A percentile compares a stretch with the other conserved stretches of the same genome.
Evolutionary conservation across 1,139 yeast genomes (phyloP).

Genomic region (Chernovozyma sophiae-reginae): DNA sequence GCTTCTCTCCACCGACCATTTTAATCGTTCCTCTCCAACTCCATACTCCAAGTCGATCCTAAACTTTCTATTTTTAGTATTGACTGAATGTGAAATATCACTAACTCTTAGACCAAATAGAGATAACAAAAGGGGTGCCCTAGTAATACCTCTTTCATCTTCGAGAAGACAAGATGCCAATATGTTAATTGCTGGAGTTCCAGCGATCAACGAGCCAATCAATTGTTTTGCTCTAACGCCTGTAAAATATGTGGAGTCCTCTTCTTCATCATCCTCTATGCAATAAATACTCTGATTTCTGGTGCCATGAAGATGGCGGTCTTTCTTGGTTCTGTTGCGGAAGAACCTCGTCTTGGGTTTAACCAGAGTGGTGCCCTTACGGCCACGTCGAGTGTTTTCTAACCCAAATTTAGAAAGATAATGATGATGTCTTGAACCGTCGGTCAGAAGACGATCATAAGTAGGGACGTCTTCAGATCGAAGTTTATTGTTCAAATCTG

Average conservation of each 20-base stretch:
- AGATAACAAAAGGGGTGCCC: conserved; percentile 79
- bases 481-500: background rate
- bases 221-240: conserved; percentile 59
- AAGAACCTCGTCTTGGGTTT: conserved; percentile 3
- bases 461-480: background rate
- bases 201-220: conserved; percentile 61
- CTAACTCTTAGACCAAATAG: conserved; percentile 64
- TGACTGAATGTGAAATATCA: conserved; percentile 42
- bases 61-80: conserved; percentile 51
- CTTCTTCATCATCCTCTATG: conserved; percentile 13
- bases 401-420: background rate
- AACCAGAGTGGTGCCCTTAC: background rate
- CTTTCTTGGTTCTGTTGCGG: background rate
- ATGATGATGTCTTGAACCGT: background rate
- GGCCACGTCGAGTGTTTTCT: background rate
- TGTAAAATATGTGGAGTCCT: conserved; percentile 26
- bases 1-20: conserved; percentile 77
- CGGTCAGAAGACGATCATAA: background rate
- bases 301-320: background rate
- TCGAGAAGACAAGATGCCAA: conserved; percentile 71
- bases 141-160: conserved; percentile 72
- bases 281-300: conserved; percentile 1
- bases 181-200: conserved; percentile 76
- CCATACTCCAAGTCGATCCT: conserved; percentile 83
- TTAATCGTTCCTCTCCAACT: conserved; percentile 70